A percentile compares a stretch with the other conserved stretches of the same genome.
phyloP scores from a whole-genome alignment of 2,329 filamentous ascomycete species.

The Fusarium mundagurra region DNA sequence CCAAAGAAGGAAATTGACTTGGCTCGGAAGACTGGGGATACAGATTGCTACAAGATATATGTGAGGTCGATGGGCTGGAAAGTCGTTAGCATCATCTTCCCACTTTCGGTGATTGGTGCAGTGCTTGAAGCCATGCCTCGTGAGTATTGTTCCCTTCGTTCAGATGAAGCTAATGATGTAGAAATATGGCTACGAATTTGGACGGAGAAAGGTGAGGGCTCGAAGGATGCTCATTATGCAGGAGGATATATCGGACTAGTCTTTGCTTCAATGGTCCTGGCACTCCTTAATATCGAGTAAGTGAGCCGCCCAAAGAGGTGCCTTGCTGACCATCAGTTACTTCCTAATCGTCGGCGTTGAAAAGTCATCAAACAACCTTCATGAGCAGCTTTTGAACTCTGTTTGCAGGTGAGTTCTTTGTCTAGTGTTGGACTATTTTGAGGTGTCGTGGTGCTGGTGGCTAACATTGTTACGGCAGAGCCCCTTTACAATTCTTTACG shows the following conservation, averaged over 20 bases:
- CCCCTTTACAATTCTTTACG: conserved; percentile 54
- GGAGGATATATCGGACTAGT: conserved; percentile 40
- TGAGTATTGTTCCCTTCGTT: not conserved
- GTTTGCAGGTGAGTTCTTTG: conserved; percentile 15
- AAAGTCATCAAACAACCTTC: conserved; percentile 37
- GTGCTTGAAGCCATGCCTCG: conserved; percentile 39
- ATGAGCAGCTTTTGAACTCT: conserved; percentile 34
- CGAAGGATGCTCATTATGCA: conserved; percentile 30
- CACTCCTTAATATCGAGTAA: conserved; percentile 21
- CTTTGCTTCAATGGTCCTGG: conserved; percentile 23
- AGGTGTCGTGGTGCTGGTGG: rapidly evolving
- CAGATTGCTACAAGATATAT: conserved; percentile 44
- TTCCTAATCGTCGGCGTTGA: conserved; percentile 40
- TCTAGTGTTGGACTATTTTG: not conserved
- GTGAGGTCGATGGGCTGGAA: conserved; percentile 39
- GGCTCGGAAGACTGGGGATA: conserved; percentile 43
- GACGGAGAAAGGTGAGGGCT: conserved; percentile 39
- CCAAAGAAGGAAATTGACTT: conserved; percentile 34
- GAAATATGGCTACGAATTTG: conserved; percentile 44
- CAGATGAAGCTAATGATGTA: not conserved
- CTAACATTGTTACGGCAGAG: conserved; percentile 33
- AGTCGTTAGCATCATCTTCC: conserved; percentile 29
- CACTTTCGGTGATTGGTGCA: conserved; percentile 12
- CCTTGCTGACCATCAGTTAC: conserved; percentile 15
- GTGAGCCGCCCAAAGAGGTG: not conserved